Evolutionary conservation across 306 rosid genomes (phyloP).

Genomic region (Pueraria montana): DNA sequence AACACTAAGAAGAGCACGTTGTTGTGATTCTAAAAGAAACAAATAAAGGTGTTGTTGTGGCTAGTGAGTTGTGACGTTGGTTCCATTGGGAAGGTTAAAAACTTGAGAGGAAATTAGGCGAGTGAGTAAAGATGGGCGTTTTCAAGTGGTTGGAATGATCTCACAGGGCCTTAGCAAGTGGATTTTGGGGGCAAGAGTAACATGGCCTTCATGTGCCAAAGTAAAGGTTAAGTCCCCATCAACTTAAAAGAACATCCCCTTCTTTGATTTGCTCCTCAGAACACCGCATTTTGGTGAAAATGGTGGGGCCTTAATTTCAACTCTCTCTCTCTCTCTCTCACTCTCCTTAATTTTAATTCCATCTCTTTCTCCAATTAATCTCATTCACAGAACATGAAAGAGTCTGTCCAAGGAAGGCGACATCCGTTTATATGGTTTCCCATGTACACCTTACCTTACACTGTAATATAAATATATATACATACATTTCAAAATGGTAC

Average conservation of each 20-base stretch:
- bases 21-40: not conserved
- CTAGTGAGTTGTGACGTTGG: not conserved
- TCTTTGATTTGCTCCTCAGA: constrained; percentile 53
- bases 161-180: constrained; percentile 46
- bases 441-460: constrained; percentile 35
- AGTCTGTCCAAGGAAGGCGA: constrained; percentile 44
- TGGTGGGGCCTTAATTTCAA: constrained; percentile 68
- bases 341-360: constrained; percentile 43
- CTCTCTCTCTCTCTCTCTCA: constrained; percentile 17
- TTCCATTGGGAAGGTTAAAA: constrained; percentile 16
- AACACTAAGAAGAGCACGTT: not conserved
- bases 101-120: constrained; percentile 10
- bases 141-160: constrained; percentile 62
- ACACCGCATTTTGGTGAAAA: constrained; percentile 55
- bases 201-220: constrained; percentile 96
- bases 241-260: constrained; percentile 58
- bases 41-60: not conserved
- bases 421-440: constrained; percentile 42
- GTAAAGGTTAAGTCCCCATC: constrained; percentile 72
- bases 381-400: constrained; percentile 79
- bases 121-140: constrained; percentile 42
- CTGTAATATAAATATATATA: not conserved
- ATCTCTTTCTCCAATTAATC: constrained; percentile 58
- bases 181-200: constrained; percentile 81
- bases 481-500: not conserved